These are phyloP conservation scores for Murraya koenigii DNA, from an alignment of 345 rosid genomes.

Conservation along the genomic window DNA sequence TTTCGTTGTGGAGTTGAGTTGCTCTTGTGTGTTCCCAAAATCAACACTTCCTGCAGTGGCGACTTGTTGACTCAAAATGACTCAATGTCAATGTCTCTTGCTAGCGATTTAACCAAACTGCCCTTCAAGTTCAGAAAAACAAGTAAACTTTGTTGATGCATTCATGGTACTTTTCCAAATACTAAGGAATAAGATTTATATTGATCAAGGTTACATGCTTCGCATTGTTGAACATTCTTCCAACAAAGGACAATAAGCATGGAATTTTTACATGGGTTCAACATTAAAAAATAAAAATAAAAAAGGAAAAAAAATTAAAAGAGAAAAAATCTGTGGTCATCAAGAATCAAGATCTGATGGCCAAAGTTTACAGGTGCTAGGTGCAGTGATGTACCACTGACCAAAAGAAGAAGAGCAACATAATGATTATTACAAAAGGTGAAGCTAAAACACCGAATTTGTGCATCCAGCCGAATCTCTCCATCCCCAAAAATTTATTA, in stretches of 20 bases:
- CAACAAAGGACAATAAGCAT: background rate
- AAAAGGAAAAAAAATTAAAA: background rate
- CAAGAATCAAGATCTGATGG: background rate
- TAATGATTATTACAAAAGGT: background rate
- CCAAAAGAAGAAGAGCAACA: background rate
- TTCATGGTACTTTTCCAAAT: no score
- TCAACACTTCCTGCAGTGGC: no score
- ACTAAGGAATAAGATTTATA: no score
- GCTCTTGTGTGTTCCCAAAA: no score
- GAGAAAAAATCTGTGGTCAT: background rate
- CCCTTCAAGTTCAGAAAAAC: no score
- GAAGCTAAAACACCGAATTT: background rate
- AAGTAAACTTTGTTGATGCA: no score
- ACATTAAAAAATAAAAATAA: background rate
- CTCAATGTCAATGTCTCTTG: no score
- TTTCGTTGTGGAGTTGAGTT: no score
- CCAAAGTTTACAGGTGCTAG: background rate
- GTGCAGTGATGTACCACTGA: background rate
- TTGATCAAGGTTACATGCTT: background rate
- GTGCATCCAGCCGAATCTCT: background rate
- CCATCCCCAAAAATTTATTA: slow-evolving; percentile 16
- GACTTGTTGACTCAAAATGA: no score
- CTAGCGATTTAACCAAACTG: no score
- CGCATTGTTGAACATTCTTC: background rate
- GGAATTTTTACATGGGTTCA: background rate